phyloP scores from a whole-genome alignment of 257 asterid species.

The Asclepias syriaca region DNA sequence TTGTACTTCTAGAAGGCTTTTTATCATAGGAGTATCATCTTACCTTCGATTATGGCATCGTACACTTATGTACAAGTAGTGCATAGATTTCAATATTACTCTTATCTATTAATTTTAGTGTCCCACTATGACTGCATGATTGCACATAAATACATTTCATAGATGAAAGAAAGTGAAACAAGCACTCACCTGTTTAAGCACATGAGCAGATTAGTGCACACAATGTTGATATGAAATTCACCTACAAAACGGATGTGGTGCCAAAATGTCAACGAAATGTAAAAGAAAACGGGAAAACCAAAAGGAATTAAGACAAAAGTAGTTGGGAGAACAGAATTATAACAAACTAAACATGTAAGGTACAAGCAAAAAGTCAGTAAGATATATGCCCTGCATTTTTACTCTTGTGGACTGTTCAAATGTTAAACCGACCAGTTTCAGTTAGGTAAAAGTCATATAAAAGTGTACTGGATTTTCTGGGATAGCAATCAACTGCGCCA shows the following conservation, averaged over 20 bases:
- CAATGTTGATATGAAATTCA: neutral
- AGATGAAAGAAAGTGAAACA: slow-evolving; percentile 14
- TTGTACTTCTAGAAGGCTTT: slow-evolving; percentile 17
- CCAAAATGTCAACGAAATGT: neutral
- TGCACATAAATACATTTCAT: slow-evolving; percentile 13
- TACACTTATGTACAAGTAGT: slow-evolving; percentile 4
- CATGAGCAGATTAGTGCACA: neutral
- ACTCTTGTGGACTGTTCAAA: neutral
- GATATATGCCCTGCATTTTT: neutral
- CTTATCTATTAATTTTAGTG: slow-evolving; percentile 6
- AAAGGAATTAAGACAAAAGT: neutral
- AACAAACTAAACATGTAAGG: neutral
- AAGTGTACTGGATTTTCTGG: neutral
- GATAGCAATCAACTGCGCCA: neutral
- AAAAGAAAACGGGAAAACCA: neutral
- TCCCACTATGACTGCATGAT: slow-evolving; percentile 14
- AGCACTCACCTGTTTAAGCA: slow-evolving; percentile 16
- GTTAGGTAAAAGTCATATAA: slow-evolving; percentile 4
- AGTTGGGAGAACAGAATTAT: neutral
- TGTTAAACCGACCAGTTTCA: slow-evolving; percentile 3
- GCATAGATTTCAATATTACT: slow-evolving; percentile 6
- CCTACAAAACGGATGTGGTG: neutral
- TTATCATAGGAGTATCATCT: neutral
- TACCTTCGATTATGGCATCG: slow-evolving; percentile 20
- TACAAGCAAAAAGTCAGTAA: neutral